Conservation (phyloP, 163 green algal genomes). For the Chlamydomonas reinhardtii region DNA sequence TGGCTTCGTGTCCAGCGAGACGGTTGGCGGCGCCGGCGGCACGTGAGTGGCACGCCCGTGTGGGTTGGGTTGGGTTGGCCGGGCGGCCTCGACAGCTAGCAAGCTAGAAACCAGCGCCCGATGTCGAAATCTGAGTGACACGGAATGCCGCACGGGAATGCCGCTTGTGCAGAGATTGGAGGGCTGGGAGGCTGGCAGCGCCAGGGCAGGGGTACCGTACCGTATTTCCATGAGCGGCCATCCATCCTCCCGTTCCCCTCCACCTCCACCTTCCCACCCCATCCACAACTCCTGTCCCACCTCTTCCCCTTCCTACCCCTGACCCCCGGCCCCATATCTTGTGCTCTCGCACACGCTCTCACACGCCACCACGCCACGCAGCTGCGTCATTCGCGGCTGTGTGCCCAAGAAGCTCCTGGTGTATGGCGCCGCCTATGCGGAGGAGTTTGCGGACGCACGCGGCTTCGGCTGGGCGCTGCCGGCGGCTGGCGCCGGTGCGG, state of each 20-base stretch:
- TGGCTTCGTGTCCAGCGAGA: constrained; percentile 84
- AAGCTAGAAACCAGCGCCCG: too few species aligned
- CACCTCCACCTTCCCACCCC: not conserved
- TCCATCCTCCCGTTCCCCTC: too few species aligned
- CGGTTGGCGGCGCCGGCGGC: constrained; percentile 81
- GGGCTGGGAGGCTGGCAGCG: too few species aligned
- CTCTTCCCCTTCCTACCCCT: too few species aligned
- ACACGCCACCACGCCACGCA: constrained; percentile 50
- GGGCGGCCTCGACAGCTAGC: too few species aligned
- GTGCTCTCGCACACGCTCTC: not conserved
- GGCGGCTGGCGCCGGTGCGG: not conserved
- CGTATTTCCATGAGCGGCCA: too few species aligned
- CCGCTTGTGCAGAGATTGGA: too few species aligned
- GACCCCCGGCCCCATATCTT: too few species aligned
- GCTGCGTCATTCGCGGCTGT: constrained; percentile 96
- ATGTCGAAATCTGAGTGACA: too few species aligned
- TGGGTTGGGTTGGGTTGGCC: not conserved
- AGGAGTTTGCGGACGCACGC: constrained; percentile 86
- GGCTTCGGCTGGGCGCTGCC: constrained; percentile 89
- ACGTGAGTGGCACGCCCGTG: constrained; percentile 57
- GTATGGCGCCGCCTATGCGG: constrained; percentile 78
- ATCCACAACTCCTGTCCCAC: not conserved
- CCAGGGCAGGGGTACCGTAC: too few species aligned
- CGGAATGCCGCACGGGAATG: too few species aligned
- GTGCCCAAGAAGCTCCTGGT: constrained; percentile 99